Base-by-base conservation (phyloP, 305 asterid genomes). In the Fraxinus sp. region DNA sequence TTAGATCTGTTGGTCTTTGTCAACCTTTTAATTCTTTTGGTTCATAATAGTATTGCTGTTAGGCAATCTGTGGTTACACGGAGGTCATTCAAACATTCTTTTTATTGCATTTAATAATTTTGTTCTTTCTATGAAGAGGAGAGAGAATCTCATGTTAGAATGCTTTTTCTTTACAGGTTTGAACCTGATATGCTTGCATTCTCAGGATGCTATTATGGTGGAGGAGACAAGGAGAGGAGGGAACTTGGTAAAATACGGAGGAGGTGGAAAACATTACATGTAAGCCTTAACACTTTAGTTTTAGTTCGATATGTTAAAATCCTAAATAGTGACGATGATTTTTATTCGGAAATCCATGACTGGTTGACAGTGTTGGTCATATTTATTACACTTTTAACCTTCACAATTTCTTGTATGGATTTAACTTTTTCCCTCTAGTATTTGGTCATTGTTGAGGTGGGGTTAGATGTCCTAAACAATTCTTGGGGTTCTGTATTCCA, bases 101-200 rank as follows among this genome's bases (percentile, higher is more conserved):
- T 33, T 64, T 62, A 33, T 77, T 81, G 78, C 78, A 70, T 39
- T 62, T 64, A 74, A 14, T 24, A 41, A 55, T 64, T 62, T 75
- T 0, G 8, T 55, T 79, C 77, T 62, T 68, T 43, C 26, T 43
- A 39, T 41, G 72, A 39, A 64, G 77, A 55, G 71, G 22, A 35
- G 16, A 74, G 85, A 83, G 78, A 76, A 32, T 71, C 81, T 84
- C 59, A 80, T 30, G 71, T 64, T 78, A 24, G 66, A 71, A 7
- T n/a, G 81, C 78, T 86, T 75, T 71, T 79, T 77, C 35, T 76
- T 77, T 80, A 72, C 97, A 96, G 99, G 94, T 96, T 92, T 85
- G 99, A 94, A 88, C 98, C 99, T 81, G 99, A 96, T 87, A 96
- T 94, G 98, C 98, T 96, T 88, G 99, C 99, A 81, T 96, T 96